A percentile compares a stretch with the other conserved stretches of the same genome.
Conservation (phyloP, 2,329 filamentous ascomycete species). For the Sarocladium strictum region DNA sequence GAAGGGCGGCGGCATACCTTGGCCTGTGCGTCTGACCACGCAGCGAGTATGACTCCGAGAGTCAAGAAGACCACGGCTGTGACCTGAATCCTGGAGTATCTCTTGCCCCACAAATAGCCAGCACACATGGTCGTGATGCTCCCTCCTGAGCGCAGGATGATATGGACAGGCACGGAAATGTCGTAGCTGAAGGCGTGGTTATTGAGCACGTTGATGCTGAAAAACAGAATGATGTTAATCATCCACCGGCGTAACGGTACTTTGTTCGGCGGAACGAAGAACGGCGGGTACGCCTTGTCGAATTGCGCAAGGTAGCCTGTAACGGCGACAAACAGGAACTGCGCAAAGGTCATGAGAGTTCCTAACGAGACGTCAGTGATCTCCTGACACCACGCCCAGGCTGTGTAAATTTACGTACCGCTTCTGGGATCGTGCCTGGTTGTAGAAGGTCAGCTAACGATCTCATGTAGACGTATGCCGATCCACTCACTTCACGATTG, state of each 20-base stretch:
- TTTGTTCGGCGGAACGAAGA: conserved; percentile 69
- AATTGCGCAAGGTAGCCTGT: conserved; percentile 73
- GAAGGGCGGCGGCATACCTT: conserved; percentile 54
- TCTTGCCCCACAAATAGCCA: conserved; percentile 81
- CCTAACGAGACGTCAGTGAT: neutral
- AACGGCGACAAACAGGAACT: conserved; percentile 77
- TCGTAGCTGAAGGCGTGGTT: conserved; percentile 97
- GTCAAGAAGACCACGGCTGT: conserved; percentile 79
- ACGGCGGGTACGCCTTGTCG: conserved; percentile 58
- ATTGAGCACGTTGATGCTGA: conserved; percentile 90
- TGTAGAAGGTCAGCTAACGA: neutral
- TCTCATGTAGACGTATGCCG: neutral
- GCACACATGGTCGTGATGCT: conserved; percentile 93
- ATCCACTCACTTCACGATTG: conserved; percentile 76
- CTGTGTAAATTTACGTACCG: conserved; percentile 8
- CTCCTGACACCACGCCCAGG: conserved; percentile 6
- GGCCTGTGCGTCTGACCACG: conserved; percentile 79
- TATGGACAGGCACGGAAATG: conserved; percentile 94
- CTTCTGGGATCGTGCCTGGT: conserved; percentile 2
- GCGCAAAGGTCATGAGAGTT: conserved; percentile 81
- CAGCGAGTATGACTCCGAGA: conserved; percentile 77
- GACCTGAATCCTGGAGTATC: conserved; percentile 74
- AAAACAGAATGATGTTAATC: conserved; percentile 85
- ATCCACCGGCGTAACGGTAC: conserved; percentile 83
- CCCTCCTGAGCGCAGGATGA: conserved; percentile 90